Base-by-base conservation (phyloP, 768 basidiomycete genomes). In the Russula virescens region DNA sequence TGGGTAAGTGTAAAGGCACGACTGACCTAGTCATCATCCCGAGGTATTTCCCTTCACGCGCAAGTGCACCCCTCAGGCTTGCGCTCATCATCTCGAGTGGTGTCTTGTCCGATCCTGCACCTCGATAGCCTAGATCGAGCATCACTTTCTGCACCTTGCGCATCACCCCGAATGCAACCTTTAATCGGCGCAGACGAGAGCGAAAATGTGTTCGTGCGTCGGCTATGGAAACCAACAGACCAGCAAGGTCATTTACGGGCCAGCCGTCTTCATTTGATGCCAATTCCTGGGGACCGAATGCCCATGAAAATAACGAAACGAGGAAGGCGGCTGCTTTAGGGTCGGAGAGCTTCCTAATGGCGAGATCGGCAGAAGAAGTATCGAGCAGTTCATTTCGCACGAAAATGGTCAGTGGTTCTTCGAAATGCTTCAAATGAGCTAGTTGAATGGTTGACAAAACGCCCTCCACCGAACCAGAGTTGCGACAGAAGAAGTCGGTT, bases 391-490 rank as follows among this genome's bases (percentile, higher is more conserved):
- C 73, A 48, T 74, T 65, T 25, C 71, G 71, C 8, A 75, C 70
- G 18, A 86, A 73, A 9, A 79, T 53, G 3, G 80, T 77, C 16
- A 89, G 71, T 0, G 85, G 83, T 26, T 88, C 82, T 28, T 79
- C 78, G 66, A 88, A 89, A 71, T 92, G 89, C 63, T 87, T 87
- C 71, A 91, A 71, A 69, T 89, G 77, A 0, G 77, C 76, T 2
- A 87, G 87, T 75, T 90, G 88, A 6, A 92, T 70, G 38, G 83
- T 78, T 8, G 82, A 84, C 11, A 83, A 66, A 10, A 85, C 66
- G 9, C 76, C 75, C 66, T 89, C 86, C 1, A 85, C 68, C 0
- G 87, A 87, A 0, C 80, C 71, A 26, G 80, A 78, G 58, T 84
- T 81, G 42, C 86, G 79, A 28, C 73, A 73, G 65, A 79, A 84